Base-by-base conservation (phyloP, 305 asterid genomes). In the Stenogyne calaminthoides region DNA sequence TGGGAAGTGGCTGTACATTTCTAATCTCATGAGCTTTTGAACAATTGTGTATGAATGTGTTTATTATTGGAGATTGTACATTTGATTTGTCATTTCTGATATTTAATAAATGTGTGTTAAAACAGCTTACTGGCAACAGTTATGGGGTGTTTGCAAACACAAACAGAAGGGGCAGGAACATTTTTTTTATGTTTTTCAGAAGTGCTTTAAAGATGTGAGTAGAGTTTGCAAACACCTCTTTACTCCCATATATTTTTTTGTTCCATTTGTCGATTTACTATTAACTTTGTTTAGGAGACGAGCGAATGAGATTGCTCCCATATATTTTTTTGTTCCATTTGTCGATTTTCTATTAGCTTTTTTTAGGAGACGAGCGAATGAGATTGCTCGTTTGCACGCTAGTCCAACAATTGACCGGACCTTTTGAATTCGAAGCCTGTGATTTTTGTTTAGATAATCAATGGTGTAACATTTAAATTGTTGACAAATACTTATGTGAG, bases 1-100 rank as follows among this genome's bases (percentile, higher is more conserved):
- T 55, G 34, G 60, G 29, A 32, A 20, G 60, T 18, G 54, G 58
- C 61, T 44, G 64, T 76, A 52, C 64, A 71, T 70, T 69, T 73
- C 46, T 44, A 64, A 64, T 74, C 54, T 74, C 71, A n/a, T 67
- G 75, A 39, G 64, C 60, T 56, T n/a, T 39, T 65, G 61, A 42
- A 10, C 36, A 20, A 51, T 32, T 37, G 5, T 60, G 57, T 37
- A 65, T 46, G 56, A 46, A 69, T 9, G 40, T 25, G 39, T 42
- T 34, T 62, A 61, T 69, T 12, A 12, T 75, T 71, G 76, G 68
- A 39, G 46, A 34, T 56, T 60, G 52, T 60, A 70, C 37, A 52
- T 70, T 67, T 62, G 55, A 5, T 49, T 55, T 55, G 29, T 67
- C 16, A 40, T 47, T 70, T 57, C 56, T 34, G 73, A 34, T 40